Evolutionary conservation across 1,284 basidiomycete genomes (phyloP), one percentile per base, ranked within the genome.

Genomic region (Phaffia rhodozyma): DNA sequence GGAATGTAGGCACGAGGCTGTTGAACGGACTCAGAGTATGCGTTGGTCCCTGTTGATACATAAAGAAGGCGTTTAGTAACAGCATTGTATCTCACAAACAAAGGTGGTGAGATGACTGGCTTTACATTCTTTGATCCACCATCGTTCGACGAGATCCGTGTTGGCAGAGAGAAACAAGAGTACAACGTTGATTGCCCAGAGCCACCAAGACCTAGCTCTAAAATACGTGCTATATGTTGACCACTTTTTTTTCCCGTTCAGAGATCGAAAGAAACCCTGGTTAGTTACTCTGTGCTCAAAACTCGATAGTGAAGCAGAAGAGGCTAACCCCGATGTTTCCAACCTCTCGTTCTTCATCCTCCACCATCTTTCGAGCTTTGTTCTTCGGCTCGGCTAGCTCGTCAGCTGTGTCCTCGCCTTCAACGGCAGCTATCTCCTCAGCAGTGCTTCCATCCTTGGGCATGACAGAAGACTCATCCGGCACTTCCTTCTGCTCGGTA

Each of bases 261-360:
- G 5, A 34, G 9, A 34, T 34, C 32, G 9, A 34, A 4, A 9
- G 32, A 34, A 5, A 34, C 5, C 32, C 32, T 9, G 32, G 5
- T 34, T 9, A 34, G 9, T 34, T 9, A 34, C 5, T 34, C 32
- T 34, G 9, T 34, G 32, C 9, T n/a, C n/a, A n/a, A n/a, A n/a
- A n/a, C n/a, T n/a, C 32, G 32, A 34, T 34, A 4, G 32, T n/a
- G 32, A 34, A 34, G 32, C 32, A 34, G 32, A 9, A 34, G 32
- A n/a, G n/a, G n/a, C n/a, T n/a, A 18, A 82, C 84, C 67, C 84
- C 83, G 72, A 91, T 88, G 34, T 62, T 62, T 21, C 64, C 64
- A 9, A 66, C 56, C 34, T 58, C 64, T 32, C 64, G 23, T 57
- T 61, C 64, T 48, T 66, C 64, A 38, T 66, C 64, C 43, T 66